Evolutionary conservation across 164 flowering plant genomes (phyloP).

Genomic region (Annona squamosa): DNA sequence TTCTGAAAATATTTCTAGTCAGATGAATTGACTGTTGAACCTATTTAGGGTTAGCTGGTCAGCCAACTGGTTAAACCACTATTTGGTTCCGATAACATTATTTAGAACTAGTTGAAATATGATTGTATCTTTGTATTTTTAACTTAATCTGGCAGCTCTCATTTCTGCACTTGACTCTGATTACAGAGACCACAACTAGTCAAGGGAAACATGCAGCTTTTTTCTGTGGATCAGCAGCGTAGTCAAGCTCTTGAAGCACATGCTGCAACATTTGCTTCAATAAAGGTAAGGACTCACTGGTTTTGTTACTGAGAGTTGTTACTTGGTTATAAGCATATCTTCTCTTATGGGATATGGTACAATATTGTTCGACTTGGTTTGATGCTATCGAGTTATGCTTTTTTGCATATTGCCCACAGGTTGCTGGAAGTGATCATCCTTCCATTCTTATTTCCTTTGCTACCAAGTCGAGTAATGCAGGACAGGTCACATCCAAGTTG

Average conservation of each 20-base stretch:
- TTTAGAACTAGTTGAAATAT: background rate
- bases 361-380: background rate
- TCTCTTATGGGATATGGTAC: background rate
- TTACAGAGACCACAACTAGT: conserved; percentile 90
- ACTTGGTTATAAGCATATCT: background rate
- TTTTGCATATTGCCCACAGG: conserved; percentile 34
- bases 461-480: conserved; percentile 80
- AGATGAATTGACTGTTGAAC: too few relatives aligned
- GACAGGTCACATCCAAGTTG: conserved; percentile 84
- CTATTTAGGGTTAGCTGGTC: too few relatives aligned
- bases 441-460: conserved; percentile 84
- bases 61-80: too few relatives aligned
- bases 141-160: background rate
- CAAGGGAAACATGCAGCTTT: conserved; percentile 97
- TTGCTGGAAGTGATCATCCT: conserved; percentile 83
- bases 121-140: background rate
- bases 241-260: conserved; percentile 99
- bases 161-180: background rate
- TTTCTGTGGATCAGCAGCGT: conserved; percentile 95
- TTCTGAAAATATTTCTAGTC: too few relatives aligned
- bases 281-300: conserved; percentile 41
- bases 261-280: conserved; percentile 89
- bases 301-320: background rate
- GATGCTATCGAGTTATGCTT: background rate
- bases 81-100: too few relatives aligned